Base-by-base conservation (phyloP, 73 alveolate species). In the Halteria grandinella region DNA sequence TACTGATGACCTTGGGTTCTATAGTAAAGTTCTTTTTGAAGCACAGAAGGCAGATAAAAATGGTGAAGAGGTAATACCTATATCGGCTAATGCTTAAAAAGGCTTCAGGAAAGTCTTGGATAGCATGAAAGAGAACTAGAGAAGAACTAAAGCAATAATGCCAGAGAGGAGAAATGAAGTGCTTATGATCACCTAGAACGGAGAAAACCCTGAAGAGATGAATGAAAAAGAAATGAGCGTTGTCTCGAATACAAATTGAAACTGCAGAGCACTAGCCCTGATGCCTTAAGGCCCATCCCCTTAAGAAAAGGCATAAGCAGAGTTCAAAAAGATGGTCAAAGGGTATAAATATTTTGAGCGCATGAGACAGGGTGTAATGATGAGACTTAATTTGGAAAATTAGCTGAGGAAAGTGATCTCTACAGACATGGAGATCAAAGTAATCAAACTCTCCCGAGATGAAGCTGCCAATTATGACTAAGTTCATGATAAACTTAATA, bases 331-430 rank as follows among this genome's bases (percentile, higher is more conserved):
- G 28, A 66, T 44, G 66, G 20, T 66, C 12, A 66, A 44, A 47
- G 66, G 55, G 1, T 14, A 66, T 20, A 41, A 52, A 66, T 66
- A 44, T 27, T 15, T 66, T 3, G 80, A 66, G 32, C 7, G 39
- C 18, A 53, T 28, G 33, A 66, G 80, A 66, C 27, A 21, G 37
- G 25, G 66, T 15, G 47, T 66, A 45, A 66, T 66, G 66, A 66
- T 66, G 80, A 66, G 66, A 33, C 34, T 66, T 1, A 66, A 66
- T 25, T 45, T 66, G 47, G 80, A 66, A 66, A 66, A 66, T 27
- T 66, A 66, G 32, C 52, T 66, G 27, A 66, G 80, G 47, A 66
- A 66, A 45, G 32, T 66, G 4, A 66, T 66, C 28, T 45, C 80
- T 5, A 44, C 39, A 23, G 80, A 66, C 2, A 66, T 66, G 80